Conservation (phyloP, 129 eudicot species). For the Centrapalus pauciflorus region DNA sequence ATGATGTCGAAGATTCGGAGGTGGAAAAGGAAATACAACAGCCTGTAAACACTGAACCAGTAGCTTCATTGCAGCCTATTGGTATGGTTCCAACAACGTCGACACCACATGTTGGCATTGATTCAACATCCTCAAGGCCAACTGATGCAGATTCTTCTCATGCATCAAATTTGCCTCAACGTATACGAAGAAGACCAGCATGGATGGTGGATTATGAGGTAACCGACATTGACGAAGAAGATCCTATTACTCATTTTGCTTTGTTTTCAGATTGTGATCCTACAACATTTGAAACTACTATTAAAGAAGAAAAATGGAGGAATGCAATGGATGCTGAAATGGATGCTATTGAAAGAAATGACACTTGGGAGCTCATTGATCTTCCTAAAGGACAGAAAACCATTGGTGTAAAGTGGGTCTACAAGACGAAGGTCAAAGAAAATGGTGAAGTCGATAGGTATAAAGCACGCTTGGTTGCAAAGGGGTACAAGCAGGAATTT, state of each 20-base stretch:
- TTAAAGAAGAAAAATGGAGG: conserved; percentile 1
- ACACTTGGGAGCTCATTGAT: conserved; percentile 16
- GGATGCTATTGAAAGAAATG: conserved; percentile 4
- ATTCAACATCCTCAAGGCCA: no score
- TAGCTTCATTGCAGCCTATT: background rate
- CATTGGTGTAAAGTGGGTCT: no score
- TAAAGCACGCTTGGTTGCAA: conserved; percentile 2
- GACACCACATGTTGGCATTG: no score
- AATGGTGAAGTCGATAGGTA: no score
- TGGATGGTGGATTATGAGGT: conserved; percentile 15
- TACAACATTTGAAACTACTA: no score
- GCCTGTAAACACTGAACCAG: background rate
- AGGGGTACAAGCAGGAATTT: background rate
- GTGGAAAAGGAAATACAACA: background rate
- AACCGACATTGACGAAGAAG: background rate
- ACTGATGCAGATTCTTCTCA: no score
- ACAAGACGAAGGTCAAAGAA: no score
- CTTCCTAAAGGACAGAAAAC: no score
- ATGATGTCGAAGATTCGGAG: background rate
- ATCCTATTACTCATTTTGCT: conserved; percentile 2
- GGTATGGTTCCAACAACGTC: no score
- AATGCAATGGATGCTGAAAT: conserved; percentile 20
- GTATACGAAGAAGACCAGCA: background rate
- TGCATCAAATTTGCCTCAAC: no score
- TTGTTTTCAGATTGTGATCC: no score